These are phyloP conservation scores for Amanita brunnescens DNA, from an alignment of 768 basidiomycete species.

Conservation along the genomic window DNA sequence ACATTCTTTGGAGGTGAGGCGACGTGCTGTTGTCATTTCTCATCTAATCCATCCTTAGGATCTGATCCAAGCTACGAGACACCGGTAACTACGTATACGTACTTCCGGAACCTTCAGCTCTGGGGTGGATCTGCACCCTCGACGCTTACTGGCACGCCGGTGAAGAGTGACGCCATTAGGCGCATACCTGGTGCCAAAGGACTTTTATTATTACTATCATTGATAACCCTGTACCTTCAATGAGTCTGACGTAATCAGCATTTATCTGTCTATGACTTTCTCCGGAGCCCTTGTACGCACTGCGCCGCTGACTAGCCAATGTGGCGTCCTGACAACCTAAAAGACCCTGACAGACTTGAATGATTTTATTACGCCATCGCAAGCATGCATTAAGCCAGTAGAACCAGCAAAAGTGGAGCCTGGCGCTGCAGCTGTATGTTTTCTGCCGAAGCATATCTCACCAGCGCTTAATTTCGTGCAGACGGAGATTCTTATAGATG, in stretches of 20 bases:
- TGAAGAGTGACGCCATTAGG: conserved; percentile 17
- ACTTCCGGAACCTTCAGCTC: conserved; percentile 66
- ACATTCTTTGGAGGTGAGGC: conserved; percentile 73
- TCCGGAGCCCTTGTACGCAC: conserved; percentile 71
- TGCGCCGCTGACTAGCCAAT: conserved; percentile 9
- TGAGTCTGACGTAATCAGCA: not conserved
- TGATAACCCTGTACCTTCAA: not conserved
- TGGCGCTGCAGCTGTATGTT: conserved; percentile 27
- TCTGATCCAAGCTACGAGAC: conserved; percentile 68
- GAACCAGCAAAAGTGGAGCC: conserved; percentile 31
- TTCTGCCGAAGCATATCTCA: conserved; percentile 8
- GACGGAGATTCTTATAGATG: conserved; percentile 92
- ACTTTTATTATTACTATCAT: not conserved
- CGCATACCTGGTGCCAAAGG: not conserved
- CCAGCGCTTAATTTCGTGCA: conserved; percentile 22
- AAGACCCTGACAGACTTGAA: conserved; percentile 74
- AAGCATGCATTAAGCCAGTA: conserved; percentile 96
- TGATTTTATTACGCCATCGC: conserved; percentile 94
- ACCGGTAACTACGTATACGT: conserved; percentile 55
- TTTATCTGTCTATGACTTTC: conserved; percentile 55
- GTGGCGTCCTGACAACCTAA: not conserved
- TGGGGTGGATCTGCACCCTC: conserved; percentile 50
- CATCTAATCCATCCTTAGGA: conserved; percentile 27
- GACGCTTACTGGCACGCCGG: conserved; percentile 29
- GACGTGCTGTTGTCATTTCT: not conserved